Percentiles rank a stretch among this genome's conserved stretches.
Conservation (phyloP, 2,329 filamentous ascomycete species). For the Colletotrichum sp. region DNA sequence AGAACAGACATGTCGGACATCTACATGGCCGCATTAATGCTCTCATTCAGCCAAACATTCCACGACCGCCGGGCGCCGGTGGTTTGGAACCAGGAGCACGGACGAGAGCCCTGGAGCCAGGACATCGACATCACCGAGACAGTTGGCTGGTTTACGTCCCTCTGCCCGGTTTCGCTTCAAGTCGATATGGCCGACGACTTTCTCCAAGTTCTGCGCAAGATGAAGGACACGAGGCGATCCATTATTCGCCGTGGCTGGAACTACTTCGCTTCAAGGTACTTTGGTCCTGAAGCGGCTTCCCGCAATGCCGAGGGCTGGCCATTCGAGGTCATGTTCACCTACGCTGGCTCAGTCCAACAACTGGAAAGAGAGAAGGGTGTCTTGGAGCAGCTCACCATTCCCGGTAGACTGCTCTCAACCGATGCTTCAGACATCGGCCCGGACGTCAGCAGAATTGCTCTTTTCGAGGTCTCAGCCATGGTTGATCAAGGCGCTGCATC, state of each 20-base stretch:
- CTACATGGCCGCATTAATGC: conserved; percentile 57
- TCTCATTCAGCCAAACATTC: conserved; percentile 62
- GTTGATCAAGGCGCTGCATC: conserved; percentile 50
- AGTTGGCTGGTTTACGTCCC: conserved; percentile 65
- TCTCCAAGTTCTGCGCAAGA: conserved; percentile 53
- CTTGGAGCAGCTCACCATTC: conserved; percentile 50
- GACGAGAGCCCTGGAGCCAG: conserved; percentile 47
- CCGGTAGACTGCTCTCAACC: conserved; percentile 42
- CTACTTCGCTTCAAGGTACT: conserved; percentile 54
- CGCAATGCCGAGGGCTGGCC: conserved; percentile 46
- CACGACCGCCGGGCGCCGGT: conserved; percentile 54
- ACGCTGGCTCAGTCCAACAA: conserved; percentile 54
- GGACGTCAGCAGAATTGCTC: conserved; percentile 51
- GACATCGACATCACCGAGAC: conserved; percentile 60
- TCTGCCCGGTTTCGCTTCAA: conserved; percentile 55
- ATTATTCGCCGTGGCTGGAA: conserved; percentile 49
- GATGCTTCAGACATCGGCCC: conserved; percentile 49
- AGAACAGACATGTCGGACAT: conserved; percentile 59
- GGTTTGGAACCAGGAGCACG: conserved; percentile 60
- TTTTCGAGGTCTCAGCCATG: conserved; percentile 56
- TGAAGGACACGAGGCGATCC: conserved; percentile 57
- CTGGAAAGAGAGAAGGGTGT: conserved; percentile 53
- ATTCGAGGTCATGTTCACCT: conserved; percentile 65
- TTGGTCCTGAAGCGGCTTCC: conserved; percentile 33
- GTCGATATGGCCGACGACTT: conserved; percentile 51